Base-by-base conservation (phyloP, 202 grass and related monocot genomes). In the Sporobolus alterniflorus region DNA sequence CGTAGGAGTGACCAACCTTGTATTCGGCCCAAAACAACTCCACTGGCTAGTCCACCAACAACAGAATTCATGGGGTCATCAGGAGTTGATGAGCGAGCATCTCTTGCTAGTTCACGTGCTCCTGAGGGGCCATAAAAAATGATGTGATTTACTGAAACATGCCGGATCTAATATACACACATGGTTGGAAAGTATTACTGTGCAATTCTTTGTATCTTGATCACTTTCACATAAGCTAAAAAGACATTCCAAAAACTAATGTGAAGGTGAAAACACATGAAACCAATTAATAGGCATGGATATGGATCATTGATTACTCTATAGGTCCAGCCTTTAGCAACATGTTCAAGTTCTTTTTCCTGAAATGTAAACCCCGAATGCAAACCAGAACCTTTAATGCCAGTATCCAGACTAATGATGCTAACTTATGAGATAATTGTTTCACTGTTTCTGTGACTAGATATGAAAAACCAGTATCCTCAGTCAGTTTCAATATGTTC, bases 61-160 rank as follows among this genome's bases (percentile, higher is more conserved):
- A 89, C 69, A 64, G 93, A 96, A 81, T 96, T 98, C 79, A 96
- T 87, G 71, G 89, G 86, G 41, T 96, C 93, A 87, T 89, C 87
- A 72, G 75, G 84, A 75, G 85, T 90, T 81, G 96, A 84, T 76
- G 74, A 83, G 55, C 91, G 89, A 83, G 93, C 96, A 96, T 98
- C 96, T 87, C 93, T 87, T 89, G 96, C 96, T 40, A 96, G 51
- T 91, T 98, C 93, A 31, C 91, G 83, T 52, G 91, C 93, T n/a
- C 93, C 93, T 98, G 43, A 74, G 73, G 65, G 39, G 46, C 25
- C 57, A 14, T 15, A 84, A 33, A 67, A 25, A 42, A 74, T 18
- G 69, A 51, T 64, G 62, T 46, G 21, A 12, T 15, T 64, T 64
- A 72, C 44, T 61, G 14, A 33, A 60, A 82, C 16, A 83, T 56